Percentiles rank a stretch among this genome's conserved stretches.
phyloP scores from a whole-genome alignment of 495 filamentous ascomycete species.

The Aspergillus egyptiacus region DNA sequence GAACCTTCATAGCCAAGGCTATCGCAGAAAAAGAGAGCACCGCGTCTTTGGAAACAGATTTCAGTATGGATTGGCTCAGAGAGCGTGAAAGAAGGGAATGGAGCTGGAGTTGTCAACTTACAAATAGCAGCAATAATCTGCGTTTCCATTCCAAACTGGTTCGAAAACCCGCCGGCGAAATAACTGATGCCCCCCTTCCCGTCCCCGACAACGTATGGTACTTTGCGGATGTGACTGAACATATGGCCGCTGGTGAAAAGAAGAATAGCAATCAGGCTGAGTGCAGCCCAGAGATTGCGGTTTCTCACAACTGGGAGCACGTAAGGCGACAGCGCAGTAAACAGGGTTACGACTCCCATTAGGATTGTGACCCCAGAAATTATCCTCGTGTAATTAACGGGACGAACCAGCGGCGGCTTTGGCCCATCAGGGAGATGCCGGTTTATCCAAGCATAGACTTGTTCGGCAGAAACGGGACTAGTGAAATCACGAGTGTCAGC shows the following conservation, averaged over 20 bases:
- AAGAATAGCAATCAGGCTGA: slow-evolving; percentile 83
- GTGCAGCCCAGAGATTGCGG: slow-evolving; percentile 86
- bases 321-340: slow-evolving; percentile 74
- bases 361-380: slow-evolving; percentile 58
- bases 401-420: slow-evolving; percentile 70
- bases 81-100: neutral
- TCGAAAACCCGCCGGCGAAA: slow-evolving; percentile 90
- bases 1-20: slow-evolving; percentile 82
- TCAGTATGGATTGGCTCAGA: slow-evolving; percentile 7
- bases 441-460: slow-evolving; percentile 69
- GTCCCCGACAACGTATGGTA: slow-evolving; percentile 89
- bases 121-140: slow-evolving; percentile 94
- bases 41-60: slow-evolving; percentile 57
- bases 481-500: neutral
- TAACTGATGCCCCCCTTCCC: slow-evolving; percentile 82
- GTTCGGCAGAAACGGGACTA: slow-evolving; percentile 69
- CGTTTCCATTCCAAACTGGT: slow-evolving; percentile 91
- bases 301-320: slow-evolving; percentile 82
- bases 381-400: slow-evolving; percentile 79
- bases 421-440: slow-evolving; percentile 71
- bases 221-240: slow-evolving; percentile 98
- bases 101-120: slow-evolving; percentile 48
- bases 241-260: slow-evolving; percentile 96
- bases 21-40: slow-evolving; percentile 89
- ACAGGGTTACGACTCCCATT: slow-evolving; percentile 59